Conservation (phyloP, 306 rosid species). For the Acacia crassicarpa region DNA sequence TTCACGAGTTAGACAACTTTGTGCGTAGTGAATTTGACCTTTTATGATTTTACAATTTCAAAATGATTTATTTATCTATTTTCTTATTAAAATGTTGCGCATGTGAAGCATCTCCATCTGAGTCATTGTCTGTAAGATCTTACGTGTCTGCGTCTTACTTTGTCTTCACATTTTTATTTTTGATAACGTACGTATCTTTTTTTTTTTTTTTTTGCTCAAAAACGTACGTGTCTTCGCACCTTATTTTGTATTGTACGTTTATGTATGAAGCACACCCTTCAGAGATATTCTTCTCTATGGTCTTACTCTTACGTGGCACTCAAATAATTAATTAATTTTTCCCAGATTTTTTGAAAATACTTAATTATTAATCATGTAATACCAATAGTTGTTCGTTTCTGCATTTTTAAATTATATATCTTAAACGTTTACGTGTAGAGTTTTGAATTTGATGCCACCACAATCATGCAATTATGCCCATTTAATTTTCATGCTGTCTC, state of each 20-base stretch:
- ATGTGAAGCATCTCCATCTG: background rate
- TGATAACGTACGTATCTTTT: no score
- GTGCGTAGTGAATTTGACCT: no score
- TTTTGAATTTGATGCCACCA: conserved; percentile 6
- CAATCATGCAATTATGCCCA: background rate
- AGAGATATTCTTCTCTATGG: background rate
- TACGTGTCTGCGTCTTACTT: background rate
- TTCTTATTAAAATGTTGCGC: background rate
- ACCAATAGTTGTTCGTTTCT: background rate
- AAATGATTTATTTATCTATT: no score
- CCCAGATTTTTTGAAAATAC: background rate
- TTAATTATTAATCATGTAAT: background rate
- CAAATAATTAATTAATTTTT: background rate
- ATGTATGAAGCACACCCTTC: background rate
- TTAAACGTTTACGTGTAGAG: conserved; percentile 1
- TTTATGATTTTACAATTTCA: no score
- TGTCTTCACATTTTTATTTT: background rate
- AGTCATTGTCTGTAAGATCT: background rate
- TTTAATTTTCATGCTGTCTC: background rate
- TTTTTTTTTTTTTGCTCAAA: no score
- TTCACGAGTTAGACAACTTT: no score
- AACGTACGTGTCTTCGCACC: no score
- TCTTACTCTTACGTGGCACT: background rate
- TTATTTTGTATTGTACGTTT: background rate
- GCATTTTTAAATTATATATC: background rate